phyloP scores from a whole-genome alignment of 768 basidiomycete species.

The Lactifluus rugatus region DNA sequence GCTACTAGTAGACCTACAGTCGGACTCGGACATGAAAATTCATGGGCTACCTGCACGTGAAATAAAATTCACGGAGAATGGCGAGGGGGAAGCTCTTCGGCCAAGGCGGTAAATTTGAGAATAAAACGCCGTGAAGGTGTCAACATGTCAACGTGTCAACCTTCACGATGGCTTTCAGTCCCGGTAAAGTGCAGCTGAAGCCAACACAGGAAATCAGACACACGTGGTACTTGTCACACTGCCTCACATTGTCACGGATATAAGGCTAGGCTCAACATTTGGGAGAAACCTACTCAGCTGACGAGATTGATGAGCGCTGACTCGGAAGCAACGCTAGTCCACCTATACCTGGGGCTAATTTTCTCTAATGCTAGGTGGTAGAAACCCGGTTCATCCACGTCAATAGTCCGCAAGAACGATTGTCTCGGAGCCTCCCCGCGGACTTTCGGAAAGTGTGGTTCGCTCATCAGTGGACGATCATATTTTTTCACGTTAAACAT shows the following conservation, averaged over 20 bases:
- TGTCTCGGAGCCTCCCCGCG: background rate
- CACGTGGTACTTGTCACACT: too few species aligned
- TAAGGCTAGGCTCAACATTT: too few species aligned
- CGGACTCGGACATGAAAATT: background rate
- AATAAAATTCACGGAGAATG: background rate
- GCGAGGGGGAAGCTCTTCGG: background rate
- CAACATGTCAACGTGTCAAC: too few species aligned
- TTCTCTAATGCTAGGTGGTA: background rate
- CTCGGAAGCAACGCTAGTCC: background rate
- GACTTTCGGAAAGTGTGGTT: background rate
- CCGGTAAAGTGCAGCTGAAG: background rate
- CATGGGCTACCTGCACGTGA: background rate
- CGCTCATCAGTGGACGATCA: background rate
- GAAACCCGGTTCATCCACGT: background rate
- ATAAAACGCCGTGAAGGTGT: background rate
- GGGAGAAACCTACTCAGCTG: too few species aligned
- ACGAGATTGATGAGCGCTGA: too few species aligned
- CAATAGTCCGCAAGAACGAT: too few species aligned
- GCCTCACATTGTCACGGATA: too few species aligned
- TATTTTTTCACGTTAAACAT: background rate
- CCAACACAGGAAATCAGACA: too few species aligned
- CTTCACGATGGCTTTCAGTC: background rate
- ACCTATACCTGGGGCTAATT: background rate
- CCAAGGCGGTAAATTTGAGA: background rate
- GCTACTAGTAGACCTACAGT: background rate